Evolutionary conservation across 2,329 filamentous ascomycete species (phyloP), one percentile per base, ranked within the genome.

Genomic region (Dryadomyces quercivorus): DNA sequence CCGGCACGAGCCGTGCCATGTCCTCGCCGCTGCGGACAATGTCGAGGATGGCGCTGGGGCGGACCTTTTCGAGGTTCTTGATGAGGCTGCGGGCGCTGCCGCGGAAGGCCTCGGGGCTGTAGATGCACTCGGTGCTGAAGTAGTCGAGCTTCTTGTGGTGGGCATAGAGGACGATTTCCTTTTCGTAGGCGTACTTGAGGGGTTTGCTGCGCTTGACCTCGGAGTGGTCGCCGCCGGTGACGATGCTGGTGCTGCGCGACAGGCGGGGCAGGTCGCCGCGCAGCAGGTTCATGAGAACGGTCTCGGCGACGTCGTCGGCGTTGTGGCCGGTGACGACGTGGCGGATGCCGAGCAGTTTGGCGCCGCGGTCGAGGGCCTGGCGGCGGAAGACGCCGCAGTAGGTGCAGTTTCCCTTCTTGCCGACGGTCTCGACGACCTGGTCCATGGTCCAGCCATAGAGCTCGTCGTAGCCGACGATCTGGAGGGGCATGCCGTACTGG

Each of bases 391-490:
- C 93, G 15, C 93, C 93, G 64, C 93, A 98, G 65, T 98, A 98
- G 34, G 94, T 98, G 76, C 93, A 98, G 69, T 98, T 98, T 34
- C 92, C 91, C 69, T 96, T 97, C 73, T 96, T 97, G 15, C 93
- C 93, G 51, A 98, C 87, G 50, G 92, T 88, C 63, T 91, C 87
- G 4, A 98, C 94, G 10, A 98, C 93, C 65, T 97, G 89, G 65
- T 98, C 93, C 93, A 98, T 98, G 1, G 91, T 96, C 93, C 93
- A 98, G 9, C 92, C 93, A 67, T 98, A 98, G 10, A 98, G 75
- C 64, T 96, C 87, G 53, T 85, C 85, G 64, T 98, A 98, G 51
- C 92, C 90, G 51, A 98, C 82, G 55, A 98, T 95, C 62, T 89
- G 88, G 50, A 98, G 73, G 0, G 87, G 82, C 85, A 98, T 94